Base-by-base conservation (phyloP, 1,284 basidiomycete species). In the Anthracocystis panici-leucophaei region DNA sequence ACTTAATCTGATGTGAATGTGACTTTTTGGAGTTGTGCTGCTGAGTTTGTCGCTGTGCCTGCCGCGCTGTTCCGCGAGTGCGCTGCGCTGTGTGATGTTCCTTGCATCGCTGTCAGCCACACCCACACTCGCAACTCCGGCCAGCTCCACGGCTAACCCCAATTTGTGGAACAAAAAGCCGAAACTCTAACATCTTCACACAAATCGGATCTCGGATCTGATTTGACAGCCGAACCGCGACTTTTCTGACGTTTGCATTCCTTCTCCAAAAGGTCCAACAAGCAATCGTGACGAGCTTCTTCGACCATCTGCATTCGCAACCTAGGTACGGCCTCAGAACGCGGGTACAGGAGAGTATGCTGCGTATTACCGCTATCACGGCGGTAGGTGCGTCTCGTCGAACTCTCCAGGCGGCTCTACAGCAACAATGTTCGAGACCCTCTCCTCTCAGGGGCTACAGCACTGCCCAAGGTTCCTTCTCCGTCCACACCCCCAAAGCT, bases 401-500 rank as follows among this genome's bases (percentile, higher is more conserved):
- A 45, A 40, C 55, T 29, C 23, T 62, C 5, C 54, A 46, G n/a
- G 57, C 55, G 8, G 55, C 49, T 23, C 10, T 64, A 1, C 31
- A 48, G 16, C 57, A 27, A 10, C 44, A 23, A 35, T 57, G 27
- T 18, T 25, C 49, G 10, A 35, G 23, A 3, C 21, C 29, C 0
- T 9, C 49, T 10, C 51, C 46, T 41, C 21, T 23, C 16, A 60
- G 51, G 33, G 40, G 14, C 23, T 71, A 65, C 51, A 62, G 44
- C 57, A 51, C 38, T 11, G 66, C 45, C 31, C 58, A 60, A 12
- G 5, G 33, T 11, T 57, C 64, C 6, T 67, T 65, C 51, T 57
- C 57, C 40, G 45, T 64, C 18, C 65, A 64, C 23, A 50, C 48
- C 7, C 70, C 64, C n/a, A 66, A 57, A 27, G 57, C 71, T 11